A percentile compares a stretch with the other conserved stretches of the same genome.
Evolutionary conservation across 805 yeast genomes (phyloP).

Genomic region (Suhomyces vadensis): DNA sequence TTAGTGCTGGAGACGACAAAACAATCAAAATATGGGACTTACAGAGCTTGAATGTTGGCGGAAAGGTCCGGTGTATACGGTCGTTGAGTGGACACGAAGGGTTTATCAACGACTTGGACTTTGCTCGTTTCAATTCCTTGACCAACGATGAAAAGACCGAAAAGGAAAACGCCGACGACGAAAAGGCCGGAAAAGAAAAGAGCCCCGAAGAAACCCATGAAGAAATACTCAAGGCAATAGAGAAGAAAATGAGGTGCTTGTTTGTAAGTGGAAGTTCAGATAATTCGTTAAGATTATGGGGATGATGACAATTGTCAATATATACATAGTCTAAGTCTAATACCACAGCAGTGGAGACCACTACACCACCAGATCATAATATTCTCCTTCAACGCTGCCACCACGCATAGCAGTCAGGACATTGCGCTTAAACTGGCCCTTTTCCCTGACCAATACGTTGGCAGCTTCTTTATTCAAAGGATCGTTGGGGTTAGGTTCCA

Average conservation of each 20-base stretch:
- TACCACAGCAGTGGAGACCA: not conserved
- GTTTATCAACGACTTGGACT: slow-evolving; percentile 63
- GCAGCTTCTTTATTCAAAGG: slow-evolving; percentile 94
- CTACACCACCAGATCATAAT: slow-evolving; percentile 11
- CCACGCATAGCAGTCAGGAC: slow-evolving; percentile 74
- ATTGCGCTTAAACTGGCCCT: slow-evolving; percentile 48
- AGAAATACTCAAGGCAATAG: slow-evolving; percentile 31
- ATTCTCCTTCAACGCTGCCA: slow-evolving; percentile 46
- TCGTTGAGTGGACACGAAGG: slow-evolving; percentile 68
- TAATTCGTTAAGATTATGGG: slow-evolving; percentile 57
- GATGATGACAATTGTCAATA: no score
- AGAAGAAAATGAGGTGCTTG: slow-evolving; percentile 58
- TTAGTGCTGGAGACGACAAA: slow-evolving; percentile 80
- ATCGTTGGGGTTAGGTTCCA: slow-evolving; percentile 90
- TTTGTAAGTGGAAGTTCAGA: slow-evolving; percentile 68
- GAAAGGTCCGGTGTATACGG: slow-evolving; percentile 46
- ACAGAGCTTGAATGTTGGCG: slow-evolving; percentile 40
- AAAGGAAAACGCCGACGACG: slow-evolving; percentile 1
- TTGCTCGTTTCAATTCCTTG: slow-evolving; percentile 46
- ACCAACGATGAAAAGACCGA: slow-evolving; percentile 5
- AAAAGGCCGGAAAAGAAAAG: slow-evolving; percentile 10
- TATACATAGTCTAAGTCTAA: no score
- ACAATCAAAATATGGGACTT: slow-evolving; percentile 76
- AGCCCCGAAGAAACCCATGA: slow-evolving; percentile 21
- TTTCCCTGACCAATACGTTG: slow-evolving; percentile 42